Conservation (phyloP, 768 basidiomycete species). For the Leccinum longicurvipes region DNA sequence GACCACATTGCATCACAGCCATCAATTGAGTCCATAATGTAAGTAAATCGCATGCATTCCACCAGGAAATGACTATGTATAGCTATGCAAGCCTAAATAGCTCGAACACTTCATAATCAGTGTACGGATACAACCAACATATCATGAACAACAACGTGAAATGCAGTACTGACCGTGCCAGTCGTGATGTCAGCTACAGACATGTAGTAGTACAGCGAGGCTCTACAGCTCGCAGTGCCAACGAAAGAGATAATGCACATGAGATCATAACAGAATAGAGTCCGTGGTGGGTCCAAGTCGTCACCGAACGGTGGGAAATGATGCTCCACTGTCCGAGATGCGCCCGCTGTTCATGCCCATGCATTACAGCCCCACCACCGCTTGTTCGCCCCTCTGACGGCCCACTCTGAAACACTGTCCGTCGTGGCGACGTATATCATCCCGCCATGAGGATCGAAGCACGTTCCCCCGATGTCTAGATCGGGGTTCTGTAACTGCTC, state of each 20-base stretch:
- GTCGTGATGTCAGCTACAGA: constrained; percentile 13
- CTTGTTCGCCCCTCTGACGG: constrained; percentile 66
- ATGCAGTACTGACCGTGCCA: neutral
- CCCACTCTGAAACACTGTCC: constrained; percentile 73
- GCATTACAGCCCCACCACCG: constrained; percentile 61
- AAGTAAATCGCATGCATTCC: neutral
- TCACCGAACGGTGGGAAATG: neutral
- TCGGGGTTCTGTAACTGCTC: constrained; percentile 21
- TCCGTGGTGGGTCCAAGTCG: neutral
- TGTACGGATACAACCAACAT: constrained; percentile 7
- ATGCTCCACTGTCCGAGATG: neutral
- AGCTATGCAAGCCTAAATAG: neutral
- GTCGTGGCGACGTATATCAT: constrained; percentile 67
- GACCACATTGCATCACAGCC: neutral
- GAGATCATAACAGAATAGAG: constrained; percentile 10
- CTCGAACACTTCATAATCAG: neutral
- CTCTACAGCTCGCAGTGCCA: constrained; percentile 9
- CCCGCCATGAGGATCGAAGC: constrained; percentile 68
- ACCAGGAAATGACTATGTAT: constrained; percentile 1
- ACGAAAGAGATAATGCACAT: neutral
- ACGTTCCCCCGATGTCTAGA: constrained; percentile 64
- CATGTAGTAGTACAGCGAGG: constrained; percentile 21
- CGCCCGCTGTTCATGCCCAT: constrained; percentile 35
- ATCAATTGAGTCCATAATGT: neutral
- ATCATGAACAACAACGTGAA: constrained; percentile 1